Evolutionary conservation across 2,329 filamentous ascomycete genomes (phyloP), one percentile per base, ranked within the genome.

Genomic region (Nannizziopsis barbatae): DNA sequence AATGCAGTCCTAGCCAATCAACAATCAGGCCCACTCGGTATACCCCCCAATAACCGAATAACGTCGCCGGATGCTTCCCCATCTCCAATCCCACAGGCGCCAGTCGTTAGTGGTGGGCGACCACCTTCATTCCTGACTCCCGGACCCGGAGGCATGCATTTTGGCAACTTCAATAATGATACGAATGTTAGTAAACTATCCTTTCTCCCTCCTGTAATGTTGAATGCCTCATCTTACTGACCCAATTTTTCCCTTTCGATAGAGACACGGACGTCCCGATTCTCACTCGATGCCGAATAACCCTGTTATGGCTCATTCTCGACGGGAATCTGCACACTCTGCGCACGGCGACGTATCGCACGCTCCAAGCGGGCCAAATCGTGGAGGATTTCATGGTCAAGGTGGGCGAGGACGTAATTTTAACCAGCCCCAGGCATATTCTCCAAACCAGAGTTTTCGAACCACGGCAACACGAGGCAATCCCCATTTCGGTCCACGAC

Each of bases 41-140:
- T 76, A 50, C 75, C 66, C 60, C 75, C 72, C 50, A 81, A 85
- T 62, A 83, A 84, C 53, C 80, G 85, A 58, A 77, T 90, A 45
- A 81, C 81, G 42, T 94, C 89, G 40, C 92, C 92, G 5, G 81
- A 85, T 42, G 83, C 84, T 57, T 95, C 90, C 40, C 92, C 92
- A 3, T 90, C 86, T 37, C 92, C 92, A 3, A 96, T 96, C 58
- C 90, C 92, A 30, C 86, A 90, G 66, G 86, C 88, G 45, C 79
- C 22, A 27, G 22, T 27, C 22, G 22, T 83, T 47, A 92, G 88
- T 61, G 87, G 88, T 58, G 86, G 81, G 48, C 74, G 87, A 60
- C 46, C 38, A 35, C 89, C 89, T 57, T 87, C 88, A 39, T 83
- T 86, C 31, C 78, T 77, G 55, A 76, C 87, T 55, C 75, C 82